phyloP scores from a whole-genome alignment of 2,329 filamentous ascomycete species.

The Furcasterigmium furcatum region DNA sequence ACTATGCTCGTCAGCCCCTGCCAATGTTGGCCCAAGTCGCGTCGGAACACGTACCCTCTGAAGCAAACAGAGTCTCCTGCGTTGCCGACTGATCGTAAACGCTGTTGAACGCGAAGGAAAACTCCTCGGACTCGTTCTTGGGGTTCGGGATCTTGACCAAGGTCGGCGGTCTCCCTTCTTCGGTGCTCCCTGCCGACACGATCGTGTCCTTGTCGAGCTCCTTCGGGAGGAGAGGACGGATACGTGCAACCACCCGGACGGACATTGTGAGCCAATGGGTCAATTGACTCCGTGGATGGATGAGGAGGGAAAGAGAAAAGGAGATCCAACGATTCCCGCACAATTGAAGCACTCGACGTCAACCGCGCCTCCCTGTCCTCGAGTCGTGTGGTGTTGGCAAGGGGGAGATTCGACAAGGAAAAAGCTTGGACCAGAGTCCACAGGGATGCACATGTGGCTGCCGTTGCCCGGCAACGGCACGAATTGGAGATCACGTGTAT shows the following conservation, averaged over 20 bases:
- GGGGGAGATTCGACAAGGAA: background rate
- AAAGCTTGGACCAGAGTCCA: slow-evolving; percentile 2
- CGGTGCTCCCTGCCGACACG: slow-evolving; percentile 63
- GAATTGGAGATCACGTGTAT: background rate
- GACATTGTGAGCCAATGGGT: slow-evolving; percentile 40
- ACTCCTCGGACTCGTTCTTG: slow-evolving; percentile 87
- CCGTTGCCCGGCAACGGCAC: slow-evolving; percentile 6
- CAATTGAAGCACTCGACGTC: slow-evolving; percentile 1
- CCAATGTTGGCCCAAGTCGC: slow-evolving; percentile 2
- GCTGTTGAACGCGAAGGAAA: slow-evolving; percentile 90
- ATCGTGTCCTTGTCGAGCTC: slow-evolving; percentile 89
- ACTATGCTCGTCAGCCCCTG: slow-evolving; percentile 51
- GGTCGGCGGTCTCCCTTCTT: slow-evolving; percentile 58
- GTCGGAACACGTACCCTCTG: slow-evolving; percentile 62
- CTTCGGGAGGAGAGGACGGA: slow-evolving; percentile 81
- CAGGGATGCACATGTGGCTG: slow-evolving; percentile 3
- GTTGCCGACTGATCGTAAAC: slow-evolving; percentile 80
- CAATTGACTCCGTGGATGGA: slow-evolving; percentile 2
- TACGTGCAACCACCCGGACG: slow-evolving; percentile 85
- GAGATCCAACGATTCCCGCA: background rate
- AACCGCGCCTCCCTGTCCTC: background rate
- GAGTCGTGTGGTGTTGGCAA: slow-evolving; percentile 6
- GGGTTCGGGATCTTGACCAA: slow-evolving; percentile 89
- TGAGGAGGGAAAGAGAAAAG: background rate
- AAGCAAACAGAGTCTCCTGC: slow-evolving; percentile 85